Evolutionary conservation across 345 rosid species (phyloP).

Genomic region (Limnanthes douglasii): DNA sequence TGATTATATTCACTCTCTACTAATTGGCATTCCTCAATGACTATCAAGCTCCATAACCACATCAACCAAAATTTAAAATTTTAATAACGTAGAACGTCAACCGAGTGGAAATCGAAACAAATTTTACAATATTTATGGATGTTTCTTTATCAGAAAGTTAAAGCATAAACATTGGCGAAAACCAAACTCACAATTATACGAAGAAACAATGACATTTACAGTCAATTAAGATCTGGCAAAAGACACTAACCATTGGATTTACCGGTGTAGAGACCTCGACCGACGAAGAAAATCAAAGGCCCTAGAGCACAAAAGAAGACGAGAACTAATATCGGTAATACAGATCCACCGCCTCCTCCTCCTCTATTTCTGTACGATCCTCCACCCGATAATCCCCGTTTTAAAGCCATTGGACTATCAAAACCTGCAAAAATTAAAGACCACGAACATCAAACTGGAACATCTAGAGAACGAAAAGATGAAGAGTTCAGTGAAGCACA

Average conservation of each 20-base stretch:
- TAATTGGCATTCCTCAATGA: background rate
- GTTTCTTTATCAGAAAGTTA: constrained; percentile 2
- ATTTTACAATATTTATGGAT: background rate
- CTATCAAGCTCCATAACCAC: background rate
- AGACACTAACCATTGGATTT: constrained; percentile 27
- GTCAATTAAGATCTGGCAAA: constrained; percentile 6
- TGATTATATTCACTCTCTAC: too few relatives aligned
- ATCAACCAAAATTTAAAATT: too few relatives aligned
- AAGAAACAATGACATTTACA: background rate
- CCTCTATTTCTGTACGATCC: constrained; percentile 25
- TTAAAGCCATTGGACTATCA: constrained; percentile 50
- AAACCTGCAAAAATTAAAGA: constrained; percentile 16
- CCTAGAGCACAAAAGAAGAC: constrained; percentile 43
- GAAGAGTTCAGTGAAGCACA: too few relatives aligned
- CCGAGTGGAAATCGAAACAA: background rate
- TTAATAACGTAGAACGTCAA: background rate
- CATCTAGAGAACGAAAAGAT: too few relatives aligned
- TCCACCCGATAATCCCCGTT: constrained; percentile 37
- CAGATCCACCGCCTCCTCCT: constrained; percentile 49
- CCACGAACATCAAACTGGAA: too few relatives aligned
- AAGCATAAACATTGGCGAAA: background rate
- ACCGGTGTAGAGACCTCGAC: constrained; percentile 40
- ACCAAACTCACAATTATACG: constrained; percentile 1
- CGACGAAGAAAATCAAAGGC: constrained; percentile 56
- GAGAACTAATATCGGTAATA: constrained; percentile 27